Evolutionary conservation across 352 stramenopile species (phyloP).

Genomic region (Globisporangium lucens): DNA sequence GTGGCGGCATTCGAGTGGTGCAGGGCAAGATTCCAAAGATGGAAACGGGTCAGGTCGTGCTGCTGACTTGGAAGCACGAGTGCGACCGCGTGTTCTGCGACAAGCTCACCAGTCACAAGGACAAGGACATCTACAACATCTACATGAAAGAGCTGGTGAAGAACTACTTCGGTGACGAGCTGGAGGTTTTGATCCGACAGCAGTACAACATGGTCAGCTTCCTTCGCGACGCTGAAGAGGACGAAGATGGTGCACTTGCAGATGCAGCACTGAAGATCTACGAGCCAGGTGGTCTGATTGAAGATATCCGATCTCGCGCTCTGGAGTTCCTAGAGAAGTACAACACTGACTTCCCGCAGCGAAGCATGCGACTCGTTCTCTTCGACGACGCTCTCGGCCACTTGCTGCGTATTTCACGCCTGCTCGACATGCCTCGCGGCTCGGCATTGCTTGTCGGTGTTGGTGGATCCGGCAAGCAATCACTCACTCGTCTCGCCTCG

Average conservation of each 20-base stretch:
- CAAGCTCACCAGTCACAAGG: conserved; percentile 97
- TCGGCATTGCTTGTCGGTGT: conserved; percentile 96
- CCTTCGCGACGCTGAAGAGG: conserved; percentile 95
- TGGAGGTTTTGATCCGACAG: conserved; percentile 66
- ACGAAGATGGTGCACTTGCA: conserved; percentile 94
- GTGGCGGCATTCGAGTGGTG: conserved; percentile 76
- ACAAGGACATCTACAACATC: conserved; percentile 93
- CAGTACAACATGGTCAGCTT: conserved; percentile 97
- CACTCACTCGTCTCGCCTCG: conserved; percentile 92
- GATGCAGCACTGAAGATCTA: conserved; percentile 97
- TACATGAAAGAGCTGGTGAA: conserved; percentile 92
- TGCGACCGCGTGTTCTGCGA: conserved; percentile 97
- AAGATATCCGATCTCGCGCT: conserved; percentile 90
- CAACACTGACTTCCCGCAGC: conserved; percentile 96
- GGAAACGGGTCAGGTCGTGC: conserved; percentile 88
- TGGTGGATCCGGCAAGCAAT: conserved; percentile 97
- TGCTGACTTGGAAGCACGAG: conserved; percentile 98
- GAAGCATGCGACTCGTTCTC: conserved; percentile 96
- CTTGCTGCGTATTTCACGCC: conserved; percentile 93
- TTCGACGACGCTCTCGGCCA: conserved; percentile 98
- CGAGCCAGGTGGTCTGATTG: conserved; percentile 92
- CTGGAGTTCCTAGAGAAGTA: conserved; percentile 96
- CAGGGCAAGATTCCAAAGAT: conserved; percentile 89
- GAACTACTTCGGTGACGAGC: conserved; percentile 88
- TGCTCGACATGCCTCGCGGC: conserved; percentile 96